A percentile compares a stretch with the other conserved stretches of the same genome.
These are phyloP conservation scores for Xerocomellus amylosporus DNA, from an alignment of 768 basidiomycete species.

Conservation along the genomic window DNA sequence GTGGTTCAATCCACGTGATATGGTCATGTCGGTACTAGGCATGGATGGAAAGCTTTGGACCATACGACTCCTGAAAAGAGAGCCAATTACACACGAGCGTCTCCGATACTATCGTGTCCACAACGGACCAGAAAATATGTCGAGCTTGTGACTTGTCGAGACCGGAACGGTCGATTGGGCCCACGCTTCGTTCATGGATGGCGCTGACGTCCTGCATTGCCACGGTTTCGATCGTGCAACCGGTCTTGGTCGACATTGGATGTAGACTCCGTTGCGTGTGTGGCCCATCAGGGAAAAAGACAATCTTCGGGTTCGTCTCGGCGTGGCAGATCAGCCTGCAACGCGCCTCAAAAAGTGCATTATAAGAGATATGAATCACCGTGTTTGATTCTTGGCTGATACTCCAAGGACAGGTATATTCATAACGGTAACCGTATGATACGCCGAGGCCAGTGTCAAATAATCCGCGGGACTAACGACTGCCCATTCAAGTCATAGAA, in stretches of 20 bases:
- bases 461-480: conserved; percentile 1
- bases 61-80: too few relatives aligned
- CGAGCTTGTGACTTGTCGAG: conserved; percentile 52
- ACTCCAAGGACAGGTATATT: conserved; percentile 15
- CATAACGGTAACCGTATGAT: conserved; percentile 45
- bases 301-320: conserved; percentile 37
- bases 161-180: conserved; percentile 27
- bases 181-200: conserved; percentile 31
- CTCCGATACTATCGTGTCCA: too few relatives aligned
- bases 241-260: background rate
- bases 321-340: conserved; percentile 40
- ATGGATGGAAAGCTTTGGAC: too few relatives aligned
- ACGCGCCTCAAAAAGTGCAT: conserved; percentile 42
- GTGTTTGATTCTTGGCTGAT: conserved; percentile 54
- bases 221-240: conserved; percentile 47
- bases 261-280: background rate
- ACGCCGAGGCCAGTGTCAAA: background rate
- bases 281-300: conserved; percentile 50
- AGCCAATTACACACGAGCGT: conserved; percentile 1
- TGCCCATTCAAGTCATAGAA: background rate
- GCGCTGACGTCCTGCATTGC: conserved; percentile 39
- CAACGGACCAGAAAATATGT: conserved; percentile 46
- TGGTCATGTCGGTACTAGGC: too few relatives aligned
- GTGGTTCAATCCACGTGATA: too few relatives aligned
- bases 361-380: conserved; percentile 58